Conservation (phyloP, 169 alveolate species). For the Eimeria maxima region DNA sequence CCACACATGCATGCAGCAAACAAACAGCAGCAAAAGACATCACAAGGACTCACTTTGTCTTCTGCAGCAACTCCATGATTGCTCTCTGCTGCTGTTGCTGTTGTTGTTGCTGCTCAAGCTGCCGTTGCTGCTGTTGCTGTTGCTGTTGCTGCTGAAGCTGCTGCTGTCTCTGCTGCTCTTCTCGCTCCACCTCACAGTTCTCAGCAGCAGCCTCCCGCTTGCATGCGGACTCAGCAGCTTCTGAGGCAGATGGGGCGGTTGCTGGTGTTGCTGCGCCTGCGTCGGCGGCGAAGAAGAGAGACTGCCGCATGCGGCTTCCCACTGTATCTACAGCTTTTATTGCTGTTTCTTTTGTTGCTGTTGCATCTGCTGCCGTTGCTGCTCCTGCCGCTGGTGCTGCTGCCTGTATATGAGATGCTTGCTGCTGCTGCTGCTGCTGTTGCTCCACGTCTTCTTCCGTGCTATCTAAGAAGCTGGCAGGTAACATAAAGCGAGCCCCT, state of each 20-base stretch:
- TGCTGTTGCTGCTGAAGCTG: background rate
- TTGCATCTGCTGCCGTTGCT: background rate
- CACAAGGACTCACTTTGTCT: background rate
- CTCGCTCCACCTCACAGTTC: background rate
- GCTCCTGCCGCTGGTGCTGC: slow-evolving; percentile 43
- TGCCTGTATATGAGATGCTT: background rate
- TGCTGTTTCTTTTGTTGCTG: background rate
- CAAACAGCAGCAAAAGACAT: slow-evolving; percentile 12
- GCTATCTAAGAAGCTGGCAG: background rate
- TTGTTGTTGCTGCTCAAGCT: too few species aligned
- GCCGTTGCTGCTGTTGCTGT: too few species aligned
- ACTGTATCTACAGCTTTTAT: background rate
- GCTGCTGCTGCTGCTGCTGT: slow-evolving; percentile 28
- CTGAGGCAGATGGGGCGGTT: background rate
- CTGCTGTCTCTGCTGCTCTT: slow-evolving; percentile 26
- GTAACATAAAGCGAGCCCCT: slow-evolving; percentile 19
- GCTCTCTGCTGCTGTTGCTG: slow-evolving; percentile 1
- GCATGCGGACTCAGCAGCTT: background rate
- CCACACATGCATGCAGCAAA: slow-evolving; percentile 1
- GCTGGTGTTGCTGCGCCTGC: background rate
- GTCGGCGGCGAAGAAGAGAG: background rate
- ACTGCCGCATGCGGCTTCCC: slow-evolving; percentile 49
- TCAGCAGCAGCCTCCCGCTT: background rate
- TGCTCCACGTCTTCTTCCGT: background rate
- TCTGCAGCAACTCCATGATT: slow-evolving; percentile 9